Evolutionary conservation across 352 stramenopile species (phyloP), one percentile per base, ranked within the genome.

Genomic region (Thalassiosira delicatula): DNA sequence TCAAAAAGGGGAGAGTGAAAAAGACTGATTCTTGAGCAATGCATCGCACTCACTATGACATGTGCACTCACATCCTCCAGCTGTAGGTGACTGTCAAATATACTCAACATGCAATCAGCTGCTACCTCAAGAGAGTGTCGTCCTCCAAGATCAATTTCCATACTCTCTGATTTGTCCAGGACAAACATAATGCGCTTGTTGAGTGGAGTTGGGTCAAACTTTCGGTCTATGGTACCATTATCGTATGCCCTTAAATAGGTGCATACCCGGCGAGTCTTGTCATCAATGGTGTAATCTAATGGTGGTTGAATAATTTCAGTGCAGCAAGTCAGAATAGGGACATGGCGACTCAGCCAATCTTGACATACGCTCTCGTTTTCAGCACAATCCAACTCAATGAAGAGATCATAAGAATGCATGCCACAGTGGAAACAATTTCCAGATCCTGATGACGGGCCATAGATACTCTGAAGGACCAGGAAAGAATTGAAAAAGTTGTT

Each of bases 191-290:
- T 77, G 5, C 66, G 11, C 59, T 90, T 88, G 7, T 63, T 68
- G 56, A 19, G 14, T 42, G 73, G 66, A n/a, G 17, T 72, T 44
- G 69, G 32, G 29, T 79, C 57, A 62, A 89, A 90, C 21, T 89
- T 85, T n/a, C 77, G 42, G 23, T 90, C 75, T 44, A 90, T 90
- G 33, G 70, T 74, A 40, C 77, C 78, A 67, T 86, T 54, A 35
- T 85, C 79, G 51, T 78, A 90, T 40, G 84, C 84, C 37, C 76
- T 73, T n/a, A 90, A 44, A 30, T 90, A 90, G 23, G 70, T 90
- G 29, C 62, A 76, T 46, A 90, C 84, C 27, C 85, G 56, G 0
- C 76, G 70, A 12, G 81, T 76, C 19, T 85, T 27, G 7, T 74
- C 49, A 30, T 87, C 75, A 62, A 89, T 69, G 19, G 75, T 63